phyloP scores from a whole-genome alignment of 192 early-diverging fungal genomes.

The Lunasporangiospora selenospora region DNA sequence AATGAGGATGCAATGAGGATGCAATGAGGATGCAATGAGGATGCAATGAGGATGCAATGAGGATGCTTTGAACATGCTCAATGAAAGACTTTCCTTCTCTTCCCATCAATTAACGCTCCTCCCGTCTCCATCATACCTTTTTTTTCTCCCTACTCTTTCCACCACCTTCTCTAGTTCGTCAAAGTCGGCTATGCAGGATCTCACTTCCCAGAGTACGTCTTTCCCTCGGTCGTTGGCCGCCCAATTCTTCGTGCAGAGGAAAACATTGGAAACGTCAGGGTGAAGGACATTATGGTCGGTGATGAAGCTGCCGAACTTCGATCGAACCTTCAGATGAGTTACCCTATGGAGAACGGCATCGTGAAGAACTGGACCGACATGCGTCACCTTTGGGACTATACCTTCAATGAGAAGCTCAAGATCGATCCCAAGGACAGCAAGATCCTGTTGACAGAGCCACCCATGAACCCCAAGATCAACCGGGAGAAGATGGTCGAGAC shows the following conservation, averaged over 20 bases:
- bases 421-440: constrained; percentile 91
- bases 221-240: constrained; percentile 97
- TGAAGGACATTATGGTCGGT: constrained; percentile 98
- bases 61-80: background rate
- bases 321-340: constrained; percentile 91
- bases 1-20: background rate
- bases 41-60: background rate
- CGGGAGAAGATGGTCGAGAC: constrained; percentile 90
- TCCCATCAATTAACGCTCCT: background rate
- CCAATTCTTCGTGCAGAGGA: constrained; percentile 98
- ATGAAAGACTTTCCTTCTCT: background rate
- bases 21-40: background rate
- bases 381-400: constrained; percentile 98
- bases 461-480: constrained; percentile 94
- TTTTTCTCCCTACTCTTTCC: background rate
- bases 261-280: constrained; percentile 71
- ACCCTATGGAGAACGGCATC: constrained; percentile 99
- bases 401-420: constrained; percentile 91
- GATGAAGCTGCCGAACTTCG: constrained; percentile 94
- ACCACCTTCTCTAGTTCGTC: constrained; percentile 76
- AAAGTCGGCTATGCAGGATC: constrained; percentile 96
- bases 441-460: constrained; percentile 95
- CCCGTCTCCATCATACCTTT: background rate
- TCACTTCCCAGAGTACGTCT: constrained; percentile 95
- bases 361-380: constrained; percentile 98